phyloP scores from a whole-genome alignment of 2,329 filamentous ascomycete species.

The Phoma sp. region DNA sequence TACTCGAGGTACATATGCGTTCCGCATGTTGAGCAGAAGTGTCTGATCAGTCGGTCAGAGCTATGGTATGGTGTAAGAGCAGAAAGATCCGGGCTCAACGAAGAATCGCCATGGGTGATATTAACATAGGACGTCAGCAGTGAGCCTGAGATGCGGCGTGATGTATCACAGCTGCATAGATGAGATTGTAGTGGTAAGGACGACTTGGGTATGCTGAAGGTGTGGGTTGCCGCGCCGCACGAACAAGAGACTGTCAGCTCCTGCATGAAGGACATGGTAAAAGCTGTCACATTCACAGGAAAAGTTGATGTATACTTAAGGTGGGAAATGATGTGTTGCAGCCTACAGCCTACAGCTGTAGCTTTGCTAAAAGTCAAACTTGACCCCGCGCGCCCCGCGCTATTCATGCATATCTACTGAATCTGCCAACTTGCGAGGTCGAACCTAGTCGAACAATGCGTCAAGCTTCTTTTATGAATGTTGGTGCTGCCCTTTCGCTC shows the following conservation, averaged over 20 bases:
- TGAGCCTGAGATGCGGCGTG: conserved; percentile 54
- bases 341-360: background rate
- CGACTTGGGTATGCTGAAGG: conserved; percentile 37
- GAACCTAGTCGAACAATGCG: too few species aligned
- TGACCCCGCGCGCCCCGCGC: background rate
- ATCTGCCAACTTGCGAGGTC: too few species aligned
- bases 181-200: conserved; percentile 52
- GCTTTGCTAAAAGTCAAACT: too few species aligned
- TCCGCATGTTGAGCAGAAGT: conserved; percentile 55
- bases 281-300: too few species aligned
- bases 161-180: conserved; percentile 59
- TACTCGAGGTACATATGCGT: conserved; percentile 54
- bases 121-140: conserved; percentile 49
- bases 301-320: too few species aligned
- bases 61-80: conserved; percentile 48
- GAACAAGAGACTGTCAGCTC: conserved; percentile 50
- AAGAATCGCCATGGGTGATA: conserved; percentile 40
- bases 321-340: background rate
- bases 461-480: too few species aligned
- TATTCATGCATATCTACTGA: background rate
- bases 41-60: conserved; percentile 41
- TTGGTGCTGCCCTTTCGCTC: too few species aligned
- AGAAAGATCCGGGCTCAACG: conserved; percentile 25
- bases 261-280: conserved; percentile 8
- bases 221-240: conserved; percentile 52